Percentiles rank a stretch among this genome's conserved stretches.
Conservation (phyloP, 208 protist species). For the Leishmania tarentolae region DNA sequence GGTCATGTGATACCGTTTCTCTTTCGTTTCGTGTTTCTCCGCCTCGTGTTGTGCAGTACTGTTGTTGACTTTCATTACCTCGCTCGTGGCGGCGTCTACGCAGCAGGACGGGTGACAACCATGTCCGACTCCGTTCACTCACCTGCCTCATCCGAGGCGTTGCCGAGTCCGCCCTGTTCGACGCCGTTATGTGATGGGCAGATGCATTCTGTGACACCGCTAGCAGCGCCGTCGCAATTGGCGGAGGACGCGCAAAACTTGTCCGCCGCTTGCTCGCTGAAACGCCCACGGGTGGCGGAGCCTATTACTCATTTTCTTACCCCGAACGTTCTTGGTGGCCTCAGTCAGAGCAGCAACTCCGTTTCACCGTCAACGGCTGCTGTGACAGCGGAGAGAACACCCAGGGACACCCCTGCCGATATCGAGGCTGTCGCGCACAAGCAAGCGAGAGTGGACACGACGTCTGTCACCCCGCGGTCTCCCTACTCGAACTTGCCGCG, state of each 20-base stretch:
- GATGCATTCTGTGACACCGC: neutral
- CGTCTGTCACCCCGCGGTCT: constrained; percentile 22
- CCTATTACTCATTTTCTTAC: constrained; percentile 31
- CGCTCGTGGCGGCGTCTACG: neutral
- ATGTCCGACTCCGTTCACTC: neutral
- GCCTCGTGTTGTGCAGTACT: neutral
- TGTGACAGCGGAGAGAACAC: neutral
- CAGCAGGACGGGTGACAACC: neutral
- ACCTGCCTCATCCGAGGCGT: neutral
- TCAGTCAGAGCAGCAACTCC: neutral
- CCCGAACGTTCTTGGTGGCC: constrained; percentile 3
- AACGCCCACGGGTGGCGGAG: constrained; percentile 37
- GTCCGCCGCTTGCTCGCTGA: constrained; percentile 8
- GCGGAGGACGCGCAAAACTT: neutral
- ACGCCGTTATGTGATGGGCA: neutral
- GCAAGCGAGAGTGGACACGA: constrained; percentile 14
- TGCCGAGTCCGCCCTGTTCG: neutral
- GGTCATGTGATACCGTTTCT: neutral
- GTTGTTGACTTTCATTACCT: neutral
- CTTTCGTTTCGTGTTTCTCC: neutral
- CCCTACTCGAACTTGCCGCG: constrained; percentile 26
- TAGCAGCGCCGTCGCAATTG: neutral
- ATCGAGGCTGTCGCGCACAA: constrained; percentile 12
- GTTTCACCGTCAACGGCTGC: neutral
- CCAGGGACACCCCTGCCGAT: constrained; percentile 1